phyloP scores from a whole-genome alignment of 306 rosid species.

The Fragaria vesca region DNA sequence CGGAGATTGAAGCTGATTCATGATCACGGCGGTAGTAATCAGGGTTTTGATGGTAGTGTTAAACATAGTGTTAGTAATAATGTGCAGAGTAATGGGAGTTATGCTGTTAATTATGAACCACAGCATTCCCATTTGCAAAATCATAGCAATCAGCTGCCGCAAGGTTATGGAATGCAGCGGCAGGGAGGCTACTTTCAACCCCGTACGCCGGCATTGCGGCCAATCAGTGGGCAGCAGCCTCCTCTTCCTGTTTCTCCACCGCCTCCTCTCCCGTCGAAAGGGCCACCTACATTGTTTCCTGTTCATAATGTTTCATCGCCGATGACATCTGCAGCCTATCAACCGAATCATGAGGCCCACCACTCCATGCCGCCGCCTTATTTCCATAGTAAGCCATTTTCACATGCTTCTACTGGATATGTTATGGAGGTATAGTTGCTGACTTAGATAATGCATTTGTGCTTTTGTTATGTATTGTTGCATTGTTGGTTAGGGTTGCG shows the following conservation, averaged over 20 bases:
- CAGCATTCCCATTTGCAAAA: constrained; percentile 22
- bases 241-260: constrained; percentile 80
- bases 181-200: constrained; percentile 30
- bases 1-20: constrained; percentile 79
- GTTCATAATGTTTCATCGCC: constrained; percentile 40
- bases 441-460: constrained; percentile 10
- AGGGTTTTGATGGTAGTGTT: not conserved
- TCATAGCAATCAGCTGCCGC: constrained; percentile 17
- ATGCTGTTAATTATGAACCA: not conserved
- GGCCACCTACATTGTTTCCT: constrained; percentile 59
- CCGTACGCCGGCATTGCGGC: constrained; percentile 42
- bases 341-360: constrained; percentile 44
- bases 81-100: not conserved
- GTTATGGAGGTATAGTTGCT: constrained; percentile 47
- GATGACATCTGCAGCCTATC: constrained; percentile 36
- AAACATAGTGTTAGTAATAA: not conserved
- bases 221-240: constrained; percentile 58
- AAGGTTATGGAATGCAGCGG: constrained; percentile 28
- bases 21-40: constrained; percentile 60
- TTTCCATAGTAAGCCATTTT: constrained; percentile 45
- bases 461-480: constrained; percentile 5
- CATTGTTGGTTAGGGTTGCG: constrained; percentile 2
- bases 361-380: constrained; percentile 42
- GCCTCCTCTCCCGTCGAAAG: constrained; percentile 68
- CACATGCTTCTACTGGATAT: constrained; percentile 48